These are phyloP conservation scores for Pseudoturritis turrita DNA, from an alignment of 345 rosid species.

Conservation along the genomic window DNA sequence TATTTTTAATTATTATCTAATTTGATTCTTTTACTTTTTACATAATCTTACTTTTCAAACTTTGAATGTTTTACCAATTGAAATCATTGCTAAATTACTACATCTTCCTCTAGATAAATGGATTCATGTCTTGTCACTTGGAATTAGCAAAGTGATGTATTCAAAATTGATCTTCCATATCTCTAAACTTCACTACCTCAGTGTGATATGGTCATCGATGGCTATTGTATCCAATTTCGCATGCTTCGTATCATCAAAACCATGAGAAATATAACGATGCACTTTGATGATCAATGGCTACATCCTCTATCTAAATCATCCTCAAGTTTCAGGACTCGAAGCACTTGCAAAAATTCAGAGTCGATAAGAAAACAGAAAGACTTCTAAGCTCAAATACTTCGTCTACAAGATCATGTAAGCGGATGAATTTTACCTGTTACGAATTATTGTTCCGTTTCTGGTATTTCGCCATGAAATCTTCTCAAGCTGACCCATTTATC, in stretches of 20 bases:
- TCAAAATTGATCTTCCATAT: not conserved
- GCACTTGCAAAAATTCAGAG: not conserved
- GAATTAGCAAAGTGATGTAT: not conserved
- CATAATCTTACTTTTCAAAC: not conserved
- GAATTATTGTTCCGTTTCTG: conserved; percentile 3
- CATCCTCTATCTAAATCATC: not conserved
- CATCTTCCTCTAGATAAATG: not conserved
- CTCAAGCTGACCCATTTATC: not conserved
- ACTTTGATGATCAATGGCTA: not conserved
- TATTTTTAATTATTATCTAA: not conserved
- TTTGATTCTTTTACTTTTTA: not conserved
- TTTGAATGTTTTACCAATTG: not conserved
- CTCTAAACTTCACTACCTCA: not conserved
- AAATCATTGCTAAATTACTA: not conserved
- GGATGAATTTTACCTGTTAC: not conserved
- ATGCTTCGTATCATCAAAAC: not conserved
- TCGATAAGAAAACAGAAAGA: not conserved
- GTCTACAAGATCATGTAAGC: no score
- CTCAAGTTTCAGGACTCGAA: not conserved
- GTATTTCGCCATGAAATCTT: not conserved
- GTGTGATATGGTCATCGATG: not conserved
- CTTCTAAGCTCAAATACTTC: conserved; percentile 1
- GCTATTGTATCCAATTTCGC: not conserved
- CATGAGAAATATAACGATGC: not conserved
- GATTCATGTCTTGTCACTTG: not conserved